Evolutionary conservation across 768 basidiomycete species (phyloP), one percentile per base, ranked within the genome.

Genomic region (Mycena rosella): DNA sequence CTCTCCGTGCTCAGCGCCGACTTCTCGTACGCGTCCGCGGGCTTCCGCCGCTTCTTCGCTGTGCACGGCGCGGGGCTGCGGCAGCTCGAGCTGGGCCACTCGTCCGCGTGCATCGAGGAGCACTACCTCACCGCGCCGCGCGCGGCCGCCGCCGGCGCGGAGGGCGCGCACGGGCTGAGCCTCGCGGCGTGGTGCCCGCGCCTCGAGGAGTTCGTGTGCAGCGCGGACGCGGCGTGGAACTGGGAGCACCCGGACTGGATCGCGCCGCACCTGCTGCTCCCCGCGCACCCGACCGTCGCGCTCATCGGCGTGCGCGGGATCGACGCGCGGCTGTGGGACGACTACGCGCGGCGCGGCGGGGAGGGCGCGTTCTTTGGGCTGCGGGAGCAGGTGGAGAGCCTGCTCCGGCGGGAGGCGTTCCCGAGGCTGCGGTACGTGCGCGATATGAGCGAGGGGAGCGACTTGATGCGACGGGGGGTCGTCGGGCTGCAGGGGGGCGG

Each of bases 241-340:
- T 93, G 92, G 92, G 84, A 88, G 71, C 84, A 81, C 57, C 92
- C 92, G 0, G 91, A 93, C 74, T 93, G 91, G 92, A 92, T 93
- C 72, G 90, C 92, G 17, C 91, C 92, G 4, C 92, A 93, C 61
- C 83, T 91, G 44, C 79, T 93, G 8, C 83, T 93, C 24, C 89
- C 91, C 20, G 75, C 87, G 1, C 92, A 93, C 73, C 85, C 87
- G 0, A 80, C 80, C 9, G 76, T 93, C 14, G 78, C 88, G 75
- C 82, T 92, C 60, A 93, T 93, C 62, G 92, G 90, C 11, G 88
- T 93, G 63, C 84, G 91, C 22, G 91, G 90, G 70, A 88, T 93
- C 74, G 89, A 91, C 76, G 84, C 85, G 67, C 84, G 91, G 63
- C 77, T 93, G 26, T 70, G 81, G 17, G 86, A 86, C 20, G 87